Conservation (phyloP, 192 early-diverging fungal species). For the Coemansia sp. region DNA sequence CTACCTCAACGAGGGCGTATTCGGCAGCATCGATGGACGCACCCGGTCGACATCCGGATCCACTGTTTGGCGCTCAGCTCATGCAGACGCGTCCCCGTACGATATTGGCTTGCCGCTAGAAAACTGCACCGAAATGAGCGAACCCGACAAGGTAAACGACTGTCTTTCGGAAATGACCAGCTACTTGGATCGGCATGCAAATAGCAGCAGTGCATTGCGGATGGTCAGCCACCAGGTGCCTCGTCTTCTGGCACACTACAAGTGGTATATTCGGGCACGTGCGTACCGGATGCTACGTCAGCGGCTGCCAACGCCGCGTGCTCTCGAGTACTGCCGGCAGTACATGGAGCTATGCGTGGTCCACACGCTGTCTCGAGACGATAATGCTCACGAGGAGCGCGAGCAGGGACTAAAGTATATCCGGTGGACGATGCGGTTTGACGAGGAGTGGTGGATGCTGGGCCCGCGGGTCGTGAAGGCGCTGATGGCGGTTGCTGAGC, state of each 20-base stretch:
- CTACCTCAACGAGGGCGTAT: conserved; percentile 36
- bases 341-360: conserved; percentile 49
- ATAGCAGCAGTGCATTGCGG: not conserved
- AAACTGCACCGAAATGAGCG: conserved; percentile 37
- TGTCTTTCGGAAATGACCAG: conserved; percentile 18
- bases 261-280: conserved; percentile 48
- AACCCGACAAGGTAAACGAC: conserved; percentile 41
- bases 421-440: conserved; percentile 45
- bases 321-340: conserved; percentile 32
- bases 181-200: conserved; percentile 16
- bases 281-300: conserved; percentile 40
- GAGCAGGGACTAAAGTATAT: conserved; percentile 55
- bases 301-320: conserved; percentile 19
- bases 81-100: conserved; percentile 3
- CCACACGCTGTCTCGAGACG: conserved; percentile 37
- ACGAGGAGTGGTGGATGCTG: conserved; percentile 31
- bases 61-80: conserved; percentile 22
- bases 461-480: conserved; percentile 35
- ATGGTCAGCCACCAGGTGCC: conserved; percentile 30
- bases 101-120: conserved; percentile 17
- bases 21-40: conserved; percentile 46
- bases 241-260: conserved; percentile 41
- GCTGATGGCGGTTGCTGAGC: conserved; percentile 50
- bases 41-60: conserved; percentile 43
- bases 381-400: conserved; percentile 43